Evolutionary conservation across 805 yeast species (phyloP), one percentile per base, ranked within the genome.

Genomic region (Cyberlindnera meyerae): DNA sequence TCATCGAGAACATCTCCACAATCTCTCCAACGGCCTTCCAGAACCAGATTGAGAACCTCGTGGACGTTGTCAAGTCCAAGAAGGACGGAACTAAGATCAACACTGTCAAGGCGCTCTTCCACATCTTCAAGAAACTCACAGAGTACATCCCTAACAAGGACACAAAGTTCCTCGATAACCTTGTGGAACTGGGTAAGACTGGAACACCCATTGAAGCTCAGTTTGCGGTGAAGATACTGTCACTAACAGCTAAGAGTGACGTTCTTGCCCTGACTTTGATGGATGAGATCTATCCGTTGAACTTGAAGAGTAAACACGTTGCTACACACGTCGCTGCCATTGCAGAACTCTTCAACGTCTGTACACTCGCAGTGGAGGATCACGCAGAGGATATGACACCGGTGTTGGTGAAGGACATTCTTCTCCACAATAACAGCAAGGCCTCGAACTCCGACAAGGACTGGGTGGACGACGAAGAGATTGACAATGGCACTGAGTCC

Each of bases 191-290:
- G 18, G 73, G 82, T 0, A 44, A 62, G 0, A 47, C 51, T 1
- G 90, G 90, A 0, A 58, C 72, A 3, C 75, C 84, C 1, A 28
- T 50, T 8, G 86, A 80, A 48, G 80, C 90, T 0, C 76, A 69
- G 49, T 83, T 79, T 52, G 71, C 89, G 0, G 61, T 76, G 8
- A 78, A 75, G 51, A 60, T 83, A 6, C 43, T 84, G 7, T 68
- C 76, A 3, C 61, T 75, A n/a, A 58, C 70, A 3, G 56, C 65
- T 4, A 60, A 60, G 33, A 68, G 68, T 18, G 74, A 71, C 14
- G 52, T 60, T 2, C 57, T 63, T 9, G 53, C 68, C 5, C 54
- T 63, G 1, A 57, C 62, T 13, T 58, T 78, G 6, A 60, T 70
- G 24, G 57, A 58, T 4, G 34, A 53, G 0, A 60, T 74, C 7